These are phyloP conservation scores for Pyrus hybrid DNA, from an alignment of 331 rosid genomes.

Conservation along the genomic window DNA sequence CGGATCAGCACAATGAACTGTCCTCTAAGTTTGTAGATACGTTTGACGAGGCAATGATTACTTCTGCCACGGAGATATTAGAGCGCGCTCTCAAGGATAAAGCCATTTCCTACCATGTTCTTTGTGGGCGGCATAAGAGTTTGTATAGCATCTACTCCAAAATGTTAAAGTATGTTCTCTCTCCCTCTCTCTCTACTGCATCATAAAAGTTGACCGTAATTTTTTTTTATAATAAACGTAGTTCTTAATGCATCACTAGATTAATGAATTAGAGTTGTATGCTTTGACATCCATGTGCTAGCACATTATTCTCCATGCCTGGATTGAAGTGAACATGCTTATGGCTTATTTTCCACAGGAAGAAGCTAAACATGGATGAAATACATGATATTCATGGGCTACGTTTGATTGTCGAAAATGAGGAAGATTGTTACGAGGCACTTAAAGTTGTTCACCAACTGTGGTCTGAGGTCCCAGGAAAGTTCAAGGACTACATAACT, in stretches of 20 bases:
- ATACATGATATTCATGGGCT: slow-evolving; percentile 90
- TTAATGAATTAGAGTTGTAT: background rate
- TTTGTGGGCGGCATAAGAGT: slow-evolving; percentile 91
- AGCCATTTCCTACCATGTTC: slow-evolving; percentile 68
- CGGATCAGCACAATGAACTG: slow-evolving; percentile 56
- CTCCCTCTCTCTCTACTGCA: slow-evolving; percentile 10
- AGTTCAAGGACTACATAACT: slow-evolving; percentile 76
- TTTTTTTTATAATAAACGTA: background rate
- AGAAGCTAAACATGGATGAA: slow-evolving; percentile 70
- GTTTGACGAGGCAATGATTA: slow-evolving; percentile 68
- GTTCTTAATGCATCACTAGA: background rate
- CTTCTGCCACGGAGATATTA: slow-evolving; percentile 53
- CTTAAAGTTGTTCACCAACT: slow-evolving; percentile 57
- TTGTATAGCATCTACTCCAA: slow-evolving; percentile 74
- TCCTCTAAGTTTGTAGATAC: slow-evolving; percentile 66
- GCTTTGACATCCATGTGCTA: background rate
- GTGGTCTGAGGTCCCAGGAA: slow-evolving; percentile 84
- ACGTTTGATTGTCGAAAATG: slow-evolving; percentile 81
- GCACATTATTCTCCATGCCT: background rate
- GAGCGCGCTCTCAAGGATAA: slow-evolving; percentile 57
- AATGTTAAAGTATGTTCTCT: slow-evolving; percentile 64
- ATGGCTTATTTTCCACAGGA: slow-evolving; percentile 40
- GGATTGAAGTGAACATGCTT: background rate
- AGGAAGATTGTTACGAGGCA: slow-evolving; percentile 83
- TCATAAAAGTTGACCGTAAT: background rate